Conservation (phyloP, 345 rosid genomes). For the Brassica nigra region DNA sequence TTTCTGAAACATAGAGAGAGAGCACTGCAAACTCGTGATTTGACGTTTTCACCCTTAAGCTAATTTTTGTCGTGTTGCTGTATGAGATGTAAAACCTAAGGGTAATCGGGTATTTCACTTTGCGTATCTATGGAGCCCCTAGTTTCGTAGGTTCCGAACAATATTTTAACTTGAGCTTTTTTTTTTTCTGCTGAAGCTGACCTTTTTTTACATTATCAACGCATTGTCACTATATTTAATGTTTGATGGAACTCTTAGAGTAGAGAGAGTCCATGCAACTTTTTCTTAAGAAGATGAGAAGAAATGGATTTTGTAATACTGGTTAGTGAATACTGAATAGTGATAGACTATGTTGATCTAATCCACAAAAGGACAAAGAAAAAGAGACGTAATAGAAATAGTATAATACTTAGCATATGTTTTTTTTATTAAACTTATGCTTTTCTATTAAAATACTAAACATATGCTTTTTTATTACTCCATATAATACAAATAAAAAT, state of each 20-base stretch:
- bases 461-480: background rate
- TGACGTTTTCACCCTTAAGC: constrained; percentile 44
- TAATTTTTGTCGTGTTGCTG: constrained; percentile 39
- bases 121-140: constrained; percentile 25
- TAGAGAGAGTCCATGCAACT: constrained; percentile 19
- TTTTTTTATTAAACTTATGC: background rate
- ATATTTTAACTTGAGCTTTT: background rate
- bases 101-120: constrained; percentile 24
- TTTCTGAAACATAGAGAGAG: constrained; percentile 38
- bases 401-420: background rate
- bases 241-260: constrained; percentile 11
- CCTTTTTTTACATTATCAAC: constrained; percentile 1
- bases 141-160: constrained; percentile 5
- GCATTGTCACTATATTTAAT: background rate
- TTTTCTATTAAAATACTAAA: no score
- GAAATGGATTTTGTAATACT: background rate
- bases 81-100: constrained; percentile 41
- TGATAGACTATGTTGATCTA: constrained; percentile 17
- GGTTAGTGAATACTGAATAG: background rate
- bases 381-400: background rate
- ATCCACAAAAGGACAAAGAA: constrained; percentile 25
- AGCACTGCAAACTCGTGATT: background rate
- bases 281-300: constrained; percentile 14
- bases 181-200: background rate
- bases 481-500: background rate